Conservation (phyloP, 176 grass and related monocot genomes). For the Dendrocalamus sinicus region DNA sequence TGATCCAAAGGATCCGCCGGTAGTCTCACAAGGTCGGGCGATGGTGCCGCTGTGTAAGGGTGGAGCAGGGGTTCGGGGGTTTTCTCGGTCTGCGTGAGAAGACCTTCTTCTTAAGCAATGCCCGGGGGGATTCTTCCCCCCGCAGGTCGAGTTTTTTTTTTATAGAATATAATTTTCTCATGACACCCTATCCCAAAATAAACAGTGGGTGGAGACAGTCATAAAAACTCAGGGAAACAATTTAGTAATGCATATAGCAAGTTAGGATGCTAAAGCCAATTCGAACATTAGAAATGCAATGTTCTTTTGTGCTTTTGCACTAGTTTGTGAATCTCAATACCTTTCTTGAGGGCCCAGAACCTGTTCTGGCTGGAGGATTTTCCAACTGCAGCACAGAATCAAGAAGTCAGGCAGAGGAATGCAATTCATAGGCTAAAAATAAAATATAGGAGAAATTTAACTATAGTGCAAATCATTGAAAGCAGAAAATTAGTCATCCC, state of each 20-base stretch:
- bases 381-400: slow-evolving; percentile 65
- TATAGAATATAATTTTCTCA: slow-evolving; percentile 20
- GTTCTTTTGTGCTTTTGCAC: not conserved
- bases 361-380: slow-evolving; percentile 74
- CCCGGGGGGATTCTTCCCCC: too few relatives aligned
- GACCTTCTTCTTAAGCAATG: too few relatives aligned
- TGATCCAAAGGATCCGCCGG: too few relatives aligned
- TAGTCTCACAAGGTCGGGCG: too few relatives aligned
- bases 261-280: slow-evolving; percentile 26
- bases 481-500: not conserved
- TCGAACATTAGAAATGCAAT: slow-evolving; percentile 19
- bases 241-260: not conserved
- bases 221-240: slow-evolving; percentile 34
- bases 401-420: slow-evolving; percentile 11
- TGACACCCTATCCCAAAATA: not conserved
- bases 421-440: not conserved
- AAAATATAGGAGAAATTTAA: slow-evolving; percentile 32
- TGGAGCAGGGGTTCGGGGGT: too few relatives aligned
- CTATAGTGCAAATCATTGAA: not conserved
- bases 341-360: slow-evolving; percentile 89
- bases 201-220: not conserved
- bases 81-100: too few relatives aligned
- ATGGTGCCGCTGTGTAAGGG: too few relatives aligned
- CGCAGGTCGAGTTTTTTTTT: too few relatives aligned
- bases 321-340: slow-evolving; percentile 52